Conservation (phyloP, 192 early-diverging fungal genomes). For the Podila horticola region DNA sequence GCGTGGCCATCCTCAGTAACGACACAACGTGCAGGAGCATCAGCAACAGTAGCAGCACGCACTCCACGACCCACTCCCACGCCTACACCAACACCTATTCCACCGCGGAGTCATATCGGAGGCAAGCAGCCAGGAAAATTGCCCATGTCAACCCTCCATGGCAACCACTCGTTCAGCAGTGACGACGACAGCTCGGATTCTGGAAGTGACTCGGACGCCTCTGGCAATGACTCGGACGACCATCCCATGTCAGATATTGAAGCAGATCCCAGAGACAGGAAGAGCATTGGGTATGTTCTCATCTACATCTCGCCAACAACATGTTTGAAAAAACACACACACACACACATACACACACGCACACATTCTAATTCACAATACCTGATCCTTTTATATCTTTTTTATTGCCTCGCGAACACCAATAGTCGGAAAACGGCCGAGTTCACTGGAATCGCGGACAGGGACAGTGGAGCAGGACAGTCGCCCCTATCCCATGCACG, state of each 20-base stretch:
- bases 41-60: background rate
- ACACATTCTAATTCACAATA: background rate
- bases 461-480: slow-evolving; percentile 16
- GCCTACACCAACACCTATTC: slow-evolving; percentile 17
- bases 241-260: slow-evolving; percentile 15
- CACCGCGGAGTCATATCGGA: slow-evolving; percentile 23
- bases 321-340: background rate
- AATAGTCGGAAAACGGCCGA: slow-evolving; percentile 35
- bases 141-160: slow-evolving; percentile 15
- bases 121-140: slow-evolving; percentile 49
- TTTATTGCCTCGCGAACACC: background rate
- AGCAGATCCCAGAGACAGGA: slow-evolving; percentile 19
- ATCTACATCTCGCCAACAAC: no score
- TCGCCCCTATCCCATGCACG: slow-evolving; percentile 5
- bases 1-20: background rate
- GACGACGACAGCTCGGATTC: slow-evolving; percentile 39
- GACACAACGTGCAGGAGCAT: background rate
- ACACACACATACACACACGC: no score
- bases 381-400: background rate
- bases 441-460: background rate
- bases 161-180: slow-evolving; percentile 5
- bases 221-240: background rate
- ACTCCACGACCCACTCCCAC: slow-evolving; percentile 17
- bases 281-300: slow-evolving; percentile 30
- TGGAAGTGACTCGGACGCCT: slow-evolving; percentile 35